Conservation (phyloP, 1,284 basidiomycete genomes). For the Boletus putidus region DNA sequence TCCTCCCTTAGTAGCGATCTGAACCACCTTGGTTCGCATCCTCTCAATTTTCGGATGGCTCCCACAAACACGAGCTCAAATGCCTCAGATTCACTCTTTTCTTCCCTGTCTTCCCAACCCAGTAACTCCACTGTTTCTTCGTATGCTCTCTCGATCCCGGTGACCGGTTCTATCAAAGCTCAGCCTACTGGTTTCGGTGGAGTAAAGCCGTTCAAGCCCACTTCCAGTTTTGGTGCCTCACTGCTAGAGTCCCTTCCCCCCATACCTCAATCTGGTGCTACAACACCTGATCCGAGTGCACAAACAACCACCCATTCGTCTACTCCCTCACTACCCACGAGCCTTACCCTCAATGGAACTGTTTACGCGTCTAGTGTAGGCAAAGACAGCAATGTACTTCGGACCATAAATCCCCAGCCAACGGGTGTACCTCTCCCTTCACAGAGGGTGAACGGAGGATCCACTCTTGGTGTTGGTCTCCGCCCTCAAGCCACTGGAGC, state of each 20-base stretch:
- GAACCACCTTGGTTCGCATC: constrained; percentile 21
- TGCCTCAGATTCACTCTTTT: constrained; percentile 53
- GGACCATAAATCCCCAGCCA: constrained; percentile 29
- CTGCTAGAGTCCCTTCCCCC: constrained; percentile 78
- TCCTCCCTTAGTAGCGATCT: constrained; percentile 3
- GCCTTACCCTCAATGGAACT: constrained; percentile 14
- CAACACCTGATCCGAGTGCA: constrained; percentile 46
- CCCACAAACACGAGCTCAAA: constrained; percentile 45
- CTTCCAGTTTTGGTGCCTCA: constrained; percentile 83
- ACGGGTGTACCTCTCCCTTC: constrained; percentile 28
- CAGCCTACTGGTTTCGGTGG: constrained; percentile 83
- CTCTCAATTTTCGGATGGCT: constrained; percentile 40
- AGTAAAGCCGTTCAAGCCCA: constrained; percentile 89
- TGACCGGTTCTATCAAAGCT: constrained; percentile 50
- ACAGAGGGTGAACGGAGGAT: constrained; percentile 38
- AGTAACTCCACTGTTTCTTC: constrained; percentile 48
- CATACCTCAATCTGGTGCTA: constrained; percentile 57
- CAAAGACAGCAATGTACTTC: constrained; percentile 35
- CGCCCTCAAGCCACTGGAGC: constrained; percentile 70
- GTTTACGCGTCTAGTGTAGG: constrained; percentile 20
- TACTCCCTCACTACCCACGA: constrained; percentile 24
- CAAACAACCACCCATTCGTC: constrained; percentile 19
- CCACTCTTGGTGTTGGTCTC: constrained; percentile 58
- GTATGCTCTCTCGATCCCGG: constrained; percentile 32
- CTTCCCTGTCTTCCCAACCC: constrained; percentile 44